Evolutionary conservation across 805 yeast genomes (phyloP), one percentile per base, ranked within the genome.

Genomic region (Dipodascus geniculatus): DNA sequence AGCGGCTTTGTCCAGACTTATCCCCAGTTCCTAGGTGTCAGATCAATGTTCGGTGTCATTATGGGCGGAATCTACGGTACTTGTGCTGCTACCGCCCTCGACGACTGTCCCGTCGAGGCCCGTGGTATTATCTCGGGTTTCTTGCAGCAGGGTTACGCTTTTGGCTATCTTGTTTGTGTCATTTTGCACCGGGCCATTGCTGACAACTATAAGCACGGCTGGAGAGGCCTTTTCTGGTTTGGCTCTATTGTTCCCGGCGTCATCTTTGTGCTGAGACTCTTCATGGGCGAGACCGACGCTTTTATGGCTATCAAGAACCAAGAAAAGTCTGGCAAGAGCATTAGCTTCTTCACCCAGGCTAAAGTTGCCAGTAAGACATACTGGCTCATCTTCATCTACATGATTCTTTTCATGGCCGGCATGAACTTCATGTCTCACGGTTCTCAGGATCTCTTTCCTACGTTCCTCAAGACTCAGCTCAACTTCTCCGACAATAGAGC

Each of bases 81-180:
- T 54, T 77, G 82, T 35, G 76, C 83, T 23, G 83, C 85, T 8
- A 79, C 82, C 3, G 81, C 88, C 4, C 71, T 84, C 31, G 86
- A 82, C 58, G 85, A 82, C 61, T 74, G 80, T 51, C 87, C 87
- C 0, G 64, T 64, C 1, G 70, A 67, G 24, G 79, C 87, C 16
- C 74, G 85, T 60, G 84, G 85, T 47, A 68, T 81, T 48, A 64
- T 84, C 23, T 77, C 83, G n/a, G 89, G 89, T 50, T 66, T 85
- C 47, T 78, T 87, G 64, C 95, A 87, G 68, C 85, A 86, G 65
- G 95, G 95, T 56, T 87, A 83, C 59, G 83, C 85, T 11, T 72
- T 83, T 57, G 90, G 89, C 11, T 82, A 81, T 61, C 73, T 83
- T 52, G 70, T 82, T 23, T 85, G 81, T 1, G 83, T 79, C 28